Percentiles rank a stretch among this genome's conserved stretches.
These are phyloP conservation scores for Aristolochia californica DNA, from an alignment of 164 flowering plant genomes.

Conservation along the genomic window DNA sequence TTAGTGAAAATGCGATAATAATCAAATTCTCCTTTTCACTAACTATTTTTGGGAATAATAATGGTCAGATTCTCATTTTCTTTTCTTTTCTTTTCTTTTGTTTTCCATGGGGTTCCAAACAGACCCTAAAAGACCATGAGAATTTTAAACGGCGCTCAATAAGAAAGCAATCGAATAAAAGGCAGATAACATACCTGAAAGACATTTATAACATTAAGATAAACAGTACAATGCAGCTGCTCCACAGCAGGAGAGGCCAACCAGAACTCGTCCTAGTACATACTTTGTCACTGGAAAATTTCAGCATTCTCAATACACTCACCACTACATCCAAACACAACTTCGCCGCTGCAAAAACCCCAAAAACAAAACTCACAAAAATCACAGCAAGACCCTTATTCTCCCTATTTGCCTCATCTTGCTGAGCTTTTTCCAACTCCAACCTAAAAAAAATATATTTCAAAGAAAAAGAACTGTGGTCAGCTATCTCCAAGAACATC, in stretches of 20 bases:
- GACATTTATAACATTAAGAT: slow-evolving; percentile 21
- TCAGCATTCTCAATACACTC: slow-evolving; percentile 29
- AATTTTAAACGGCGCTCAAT: no score
- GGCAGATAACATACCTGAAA: no score
- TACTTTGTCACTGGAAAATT: slow-evolving; percentile 38
- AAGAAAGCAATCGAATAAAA: no score
- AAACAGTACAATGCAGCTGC: slow-evolving; percentile 28
- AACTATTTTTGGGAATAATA: no score
- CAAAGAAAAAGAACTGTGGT: no score
- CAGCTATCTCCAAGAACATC: no score
- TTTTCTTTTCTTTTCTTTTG: no score
- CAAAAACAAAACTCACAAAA: slow-evolving; percentile 45
- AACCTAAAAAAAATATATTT: slow-evolving; percentile 63
- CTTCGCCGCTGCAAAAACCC: slow-evolving; percentile 36
- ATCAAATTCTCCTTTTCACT: no score
- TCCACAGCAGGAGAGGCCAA: slow-evolving; percentile 33
- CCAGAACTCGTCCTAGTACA: slow-evolving; percentile 34
- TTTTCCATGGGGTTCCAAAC: no score
- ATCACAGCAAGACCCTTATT: slow-evolving; percentile 54
- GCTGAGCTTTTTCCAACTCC: slow-evolving; percentile 43
- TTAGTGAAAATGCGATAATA: no score
- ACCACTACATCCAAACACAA: slow-evolving; percentile 31
- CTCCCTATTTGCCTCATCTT: slow-evolving; percentile 51
- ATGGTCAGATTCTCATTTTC: no score
- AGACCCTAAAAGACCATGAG: no score